These are phyloP conservation scores for Drechmeria coniospora DNA, from an alignment of 2,329 filamentous ascomycete genomes.

Conservation along the genomic window DNA sequence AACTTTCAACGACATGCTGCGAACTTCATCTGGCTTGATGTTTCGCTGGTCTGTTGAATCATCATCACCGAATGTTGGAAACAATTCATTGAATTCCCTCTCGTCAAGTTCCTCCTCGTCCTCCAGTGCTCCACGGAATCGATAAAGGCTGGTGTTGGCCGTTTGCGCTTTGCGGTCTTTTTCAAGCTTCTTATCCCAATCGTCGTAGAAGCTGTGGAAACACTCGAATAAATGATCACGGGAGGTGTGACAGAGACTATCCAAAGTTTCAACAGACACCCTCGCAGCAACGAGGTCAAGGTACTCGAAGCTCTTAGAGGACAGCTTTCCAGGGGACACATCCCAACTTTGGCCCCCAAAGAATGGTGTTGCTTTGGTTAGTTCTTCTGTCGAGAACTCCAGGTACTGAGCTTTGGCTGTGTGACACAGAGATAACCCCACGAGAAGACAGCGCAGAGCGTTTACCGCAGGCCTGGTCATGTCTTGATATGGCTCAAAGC, in stretches of 20 bases:
- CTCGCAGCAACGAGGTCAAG: conserved; percentile 19
- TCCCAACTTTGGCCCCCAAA: conserved; percentile 29
- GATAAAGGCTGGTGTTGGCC: conserved; percentile 62
- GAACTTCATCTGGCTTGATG: conserved; percentile 26
- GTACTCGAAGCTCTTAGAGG: conserved; percentile 25
- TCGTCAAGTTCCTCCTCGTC: conserved; percentile 61
- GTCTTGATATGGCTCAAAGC: conserved; percentile 72
- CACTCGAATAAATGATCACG: conserved; percentile 46
- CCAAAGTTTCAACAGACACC: conserved; percentile 31
- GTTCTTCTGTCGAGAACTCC: conserved; percentile 16
- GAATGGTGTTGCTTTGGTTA: conserved; percentile 38
- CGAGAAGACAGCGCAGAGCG: conserved; percentile 62
- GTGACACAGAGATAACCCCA: conserved; percentile 54
- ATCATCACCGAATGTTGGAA: conserved; percentile 55
- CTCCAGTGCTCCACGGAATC: conserved; percentile 63
- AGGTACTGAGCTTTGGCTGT: conserved; percentile 25
- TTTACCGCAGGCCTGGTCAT: conserved; percentile 64
- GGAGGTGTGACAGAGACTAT: conserved; percentile 22
- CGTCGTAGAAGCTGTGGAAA: conserved; percentile 57
- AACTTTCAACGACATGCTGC: conserved; percentile 43
- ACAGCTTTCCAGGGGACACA: conserved; percentile 7
- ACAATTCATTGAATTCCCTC: conserved; percentile 64
- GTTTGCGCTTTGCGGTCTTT: conserved; percentile 63
- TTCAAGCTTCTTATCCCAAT: conserved; percentile 67
- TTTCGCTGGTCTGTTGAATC: conserved; percentile 16